phyloP scores from a whole-genome alignment of 805 yeast genomes.

The Teunomyces tritomae region DNA sequence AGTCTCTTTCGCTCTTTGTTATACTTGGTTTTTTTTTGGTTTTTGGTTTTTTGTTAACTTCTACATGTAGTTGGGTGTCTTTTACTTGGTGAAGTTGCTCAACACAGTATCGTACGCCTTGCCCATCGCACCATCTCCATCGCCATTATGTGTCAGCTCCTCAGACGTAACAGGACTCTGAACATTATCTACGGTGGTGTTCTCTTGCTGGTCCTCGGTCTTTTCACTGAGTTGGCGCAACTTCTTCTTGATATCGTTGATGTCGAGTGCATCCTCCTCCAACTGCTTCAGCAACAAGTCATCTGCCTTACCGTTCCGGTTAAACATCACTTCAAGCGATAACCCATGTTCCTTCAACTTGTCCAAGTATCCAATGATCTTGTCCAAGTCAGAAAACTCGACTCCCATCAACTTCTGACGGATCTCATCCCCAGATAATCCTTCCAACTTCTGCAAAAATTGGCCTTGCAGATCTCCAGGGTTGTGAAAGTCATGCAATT shows the following conservation, averaged over 20 bases:
- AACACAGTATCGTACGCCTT: slow-evolving; percentile 21
- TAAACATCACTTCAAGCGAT: slow-evolving; percentile 23
- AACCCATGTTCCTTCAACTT: slow-evolving; percentile 32
- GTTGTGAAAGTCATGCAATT: slow-evolving; percentile 22
- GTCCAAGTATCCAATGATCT: slow-evolving; percentile 29
- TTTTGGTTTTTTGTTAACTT: too few species aligned
- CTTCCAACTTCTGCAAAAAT: slow-evolving; percentile 11
- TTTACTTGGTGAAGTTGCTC: slow-evolving; percentile 6
- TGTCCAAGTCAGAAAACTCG: slow-evolving; percentile 33
- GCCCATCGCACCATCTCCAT: slow-evolving; percentile 11
- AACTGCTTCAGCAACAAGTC: slow-evolving; percentile 2
- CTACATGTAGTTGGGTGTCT: neutral
- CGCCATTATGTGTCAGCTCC: slow-evolving; percentile 1
- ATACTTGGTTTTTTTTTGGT: too few species aligned
- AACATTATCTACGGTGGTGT: neutral
- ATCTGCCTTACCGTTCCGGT: slow-evolving; percentile 4
- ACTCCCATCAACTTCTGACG: slow-evolving; percentile 29
- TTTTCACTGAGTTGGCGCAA: slow-evolving; percentile 4
- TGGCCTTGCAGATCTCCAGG: slow-evolving; percentile 3
- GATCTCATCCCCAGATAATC: slow-evolving; percentile 38
- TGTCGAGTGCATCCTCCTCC: slow-evolving; percentile 10
- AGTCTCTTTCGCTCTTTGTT: neutral
- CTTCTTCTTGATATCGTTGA: slow-evolving; percentile 12
- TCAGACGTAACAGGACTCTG: neutral
- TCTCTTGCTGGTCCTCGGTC: neutral